Conservation (phyloP, 139 green algal genomes). For the Bryopsis sp. region DNA sequence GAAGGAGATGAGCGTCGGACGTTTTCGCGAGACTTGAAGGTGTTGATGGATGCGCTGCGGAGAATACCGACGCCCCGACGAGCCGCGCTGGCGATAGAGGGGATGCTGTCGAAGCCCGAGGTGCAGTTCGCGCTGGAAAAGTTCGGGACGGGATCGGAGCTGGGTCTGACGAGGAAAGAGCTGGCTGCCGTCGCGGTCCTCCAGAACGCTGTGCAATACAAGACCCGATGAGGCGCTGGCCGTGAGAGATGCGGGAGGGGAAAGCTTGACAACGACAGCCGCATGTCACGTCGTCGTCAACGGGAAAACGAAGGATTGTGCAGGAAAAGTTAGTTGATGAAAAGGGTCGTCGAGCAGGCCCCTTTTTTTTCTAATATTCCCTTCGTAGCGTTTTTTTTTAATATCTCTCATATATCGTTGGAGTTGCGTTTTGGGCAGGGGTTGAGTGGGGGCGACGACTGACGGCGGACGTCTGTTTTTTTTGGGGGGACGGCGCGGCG, state of each 20-base stretch:
- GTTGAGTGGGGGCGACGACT: too few species aligned
- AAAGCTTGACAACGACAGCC: neutral
- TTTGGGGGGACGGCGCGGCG: too few species aligned
- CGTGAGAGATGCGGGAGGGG: neutral
- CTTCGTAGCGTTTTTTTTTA: too few species aligned
- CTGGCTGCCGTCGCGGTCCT: neutral
- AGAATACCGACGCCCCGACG: neutral
- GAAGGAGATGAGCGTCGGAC: too few species aligned
- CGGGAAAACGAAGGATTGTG: too few species aligned
- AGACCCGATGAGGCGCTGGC: neutral
- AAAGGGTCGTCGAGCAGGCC: too few species aligned
- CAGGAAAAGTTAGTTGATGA: too few species aligned
- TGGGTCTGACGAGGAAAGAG: neutral
- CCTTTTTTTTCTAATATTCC: too few species aligned
- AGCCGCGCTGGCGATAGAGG: neutral
- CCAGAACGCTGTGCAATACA: neutral
- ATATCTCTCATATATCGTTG: too few species aligned
- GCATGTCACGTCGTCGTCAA: too few species aligned
- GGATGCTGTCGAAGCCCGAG: neutral
- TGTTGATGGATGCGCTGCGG: neutral
- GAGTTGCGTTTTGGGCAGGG: too few species aligned
- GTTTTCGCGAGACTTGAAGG: neutral
- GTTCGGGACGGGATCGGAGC: neutral
- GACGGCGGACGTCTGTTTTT: too few species aligned
- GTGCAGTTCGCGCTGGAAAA: neutral